Conservation (phyloP, 805 yeast species). For the Starmerella khaoyaiensis region DNA sequence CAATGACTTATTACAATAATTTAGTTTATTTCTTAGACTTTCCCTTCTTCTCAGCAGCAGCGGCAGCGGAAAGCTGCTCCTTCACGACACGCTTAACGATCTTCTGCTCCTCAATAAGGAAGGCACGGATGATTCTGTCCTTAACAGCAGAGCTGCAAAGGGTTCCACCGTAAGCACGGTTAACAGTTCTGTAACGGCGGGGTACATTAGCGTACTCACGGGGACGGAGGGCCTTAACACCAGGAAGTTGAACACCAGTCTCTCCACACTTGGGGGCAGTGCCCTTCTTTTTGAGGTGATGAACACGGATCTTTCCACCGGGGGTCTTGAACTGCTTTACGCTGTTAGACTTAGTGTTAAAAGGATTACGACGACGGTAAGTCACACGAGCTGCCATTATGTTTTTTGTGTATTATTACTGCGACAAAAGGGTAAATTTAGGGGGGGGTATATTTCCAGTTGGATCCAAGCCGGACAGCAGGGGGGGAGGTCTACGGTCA, state of each 20-base stretch:
- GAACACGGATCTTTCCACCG: slow-evolving; percentile 98
- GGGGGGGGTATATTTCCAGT: too few relatives aligned
- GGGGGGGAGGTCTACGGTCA: slow-evolving; percentile 3
- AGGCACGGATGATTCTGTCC: slow-evolving; percentile 98
- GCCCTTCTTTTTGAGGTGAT: slow-evolving; percentile 88
- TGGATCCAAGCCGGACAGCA: too few relatives aligned
- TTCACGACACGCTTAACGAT: slow-evolving; percentile 98
- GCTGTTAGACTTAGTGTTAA: slow-evolving; percentile 99
- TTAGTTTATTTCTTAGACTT: slow-evolving; percentile 25
- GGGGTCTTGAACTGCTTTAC: slow-evolving; percentile 99
- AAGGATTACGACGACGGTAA: slow-evolving; percentile 98
- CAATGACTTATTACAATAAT: slow-evolving; percentile 9
- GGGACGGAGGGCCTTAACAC: slow-evolving; percentile 94
- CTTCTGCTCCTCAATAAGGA: slow-evolving; percentile 99
- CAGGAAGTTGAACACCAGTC: slow-evolving; percentile 53
- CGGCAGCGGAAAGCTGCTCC: slow-evolving; percentile 86
- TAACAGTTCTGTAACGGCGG: slow-evolving; percentile 94
- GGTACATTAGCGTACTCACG: slow-evolving; percentile 92
- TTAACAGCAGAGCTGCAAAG: slow-evolving; percentile 94
- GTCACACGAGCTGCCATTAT: slow-evolving; percentile 99
- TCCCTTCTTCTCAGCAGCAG: slow-evolving; percentile 33
- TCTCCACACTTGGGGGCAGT: slow-evolving; percentile 63
- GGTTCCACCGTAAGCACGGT: slow-evolving; percentile 99
- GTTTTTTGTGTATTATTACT: background rate
- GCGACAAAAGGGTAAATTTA: too few relatives aligned